Conservation (phyloP, 139 green algal species). For the Chlorella sp. region DNA sequence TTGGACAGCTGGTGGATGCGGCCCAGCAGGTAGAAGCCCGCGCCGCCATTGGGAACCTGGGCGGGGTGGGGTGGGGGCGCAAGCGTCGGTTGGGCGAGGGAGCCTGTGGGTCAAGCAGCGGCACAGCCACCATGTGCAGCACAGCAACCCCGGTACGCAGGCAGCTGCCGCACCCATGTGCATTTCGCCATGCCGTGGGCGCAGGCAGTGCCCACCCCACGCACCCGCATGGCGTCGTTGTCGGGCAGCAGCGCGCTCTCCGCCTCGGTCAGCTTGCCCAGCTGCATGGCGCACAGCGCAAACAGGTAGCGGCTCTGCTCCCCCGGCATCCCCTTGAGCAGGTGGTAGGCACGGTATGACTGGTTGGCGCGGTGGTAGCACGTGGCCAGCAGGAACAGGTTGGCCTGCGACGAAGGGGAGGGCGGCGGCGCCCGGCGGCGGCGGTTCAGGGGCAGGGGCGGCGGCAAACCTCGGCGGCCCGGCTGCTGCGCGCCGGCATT, state of each 20-base stretch:
- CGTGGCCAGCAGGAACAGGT: slow-evolving; percentile 82
- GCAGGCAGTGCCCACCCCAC: neutral
- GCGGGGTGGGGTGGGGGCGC: neutral
- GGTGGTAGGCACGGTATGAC: slow-evolving; percentile 73
- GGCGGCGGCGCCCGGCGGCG: neutral
- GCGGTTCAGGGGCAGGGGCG: neutral
- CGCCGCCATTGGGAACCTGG: slow-evolving; percentile 82
- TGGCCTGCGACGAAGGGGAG: slow-evolving; percentile 58
- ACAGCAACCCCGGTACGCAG: neutral
- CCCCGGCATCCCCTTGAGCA: slow-evolving; percentile 65
- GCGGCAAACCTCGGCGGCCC: neutral
- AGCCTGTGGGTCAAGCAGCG: neutral
- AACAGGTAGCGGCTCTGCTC: slow-evolving; percentile 82
- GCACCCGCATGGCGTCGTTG: slow-evolving; percentile 34
- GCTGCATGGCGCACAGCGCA: slow-evolving; percentile 79
- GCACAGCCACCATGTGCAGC: neutral
- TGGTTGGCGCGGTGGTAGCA: slow-evolving; percentile 86
- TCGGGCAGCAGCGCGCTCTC: slow-evolving; percentile 74
- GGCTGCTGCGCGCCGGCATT: neutral
- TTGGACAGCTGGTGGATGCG: slow-evolving; percentile 71
- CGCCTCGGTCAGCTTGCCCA: slow-evolving; percentile 84
- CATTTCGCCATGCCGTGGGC: neutral
- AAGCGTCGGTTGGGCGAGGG: neutral
- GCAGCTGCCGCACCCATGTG: too few relatives aligned
- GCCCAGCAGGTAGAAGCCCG: slow-evolving; percentile 88